A percentile compares a stretch with the other conserved stretches of the same genome.
Evolutionary conservation across 1,284 basidiomycete genomes (phyloP).

Genomic region (Sanghuangporus baumii): DNA sequence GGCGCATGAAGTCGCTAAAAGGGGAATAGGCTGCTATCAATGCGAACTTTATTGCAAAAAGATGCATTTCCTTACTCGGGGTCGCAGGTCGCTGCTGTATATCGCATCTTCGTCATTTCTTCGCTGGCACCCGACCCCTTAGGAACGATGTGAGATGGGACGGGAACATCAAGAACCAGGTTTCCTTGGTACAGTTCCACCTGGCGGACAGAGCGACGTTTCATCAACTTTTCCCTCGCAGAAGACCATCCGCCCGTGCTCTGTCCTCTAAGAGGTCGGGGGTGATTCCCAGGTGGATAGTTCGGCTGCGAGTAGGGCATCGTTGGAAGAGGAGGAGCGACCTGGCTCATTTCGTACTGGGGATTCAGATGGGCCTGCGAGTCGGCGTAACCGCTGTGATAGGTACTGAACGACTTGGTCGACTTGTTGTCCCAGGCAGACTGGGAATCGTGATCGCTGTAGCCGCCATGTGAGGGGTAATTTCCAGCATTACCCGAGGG

Average conservation of each 20-base stretch:
- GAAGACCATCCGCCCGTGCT: conserved; percentile 57
- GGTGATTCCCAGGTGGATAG: conserved; percentile 51
- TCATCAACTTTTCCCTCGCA: conserved; percentile 72
- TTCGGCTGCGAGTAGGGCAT: conserved; percentile 44
- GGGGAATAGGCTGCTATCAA: conserved; percentile 16
- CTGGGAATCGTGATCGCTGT: conserved; percentile 23
- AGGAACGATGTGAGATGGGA: conserved; percentile 74
- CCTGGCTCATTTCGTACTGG: conserved; percentile 52
- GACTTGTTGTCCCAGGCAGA: conserved; percentile 58
- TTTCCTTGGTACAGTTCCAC: conserved; percentile 82
- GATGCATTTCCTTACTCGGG: conserved; percentile 47
- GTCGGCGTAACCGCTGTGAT: conserved; percentile 56
- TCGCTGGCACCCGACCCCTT: conserved; percentile 55
- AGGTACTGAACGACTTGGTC: conserved; percentile 42
- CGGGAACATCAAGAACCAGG: conserved; percentile 75
- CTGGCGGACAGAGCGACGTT: conserved; percentile 71
- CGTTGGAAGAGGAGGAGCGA: conserved; percentile 49
- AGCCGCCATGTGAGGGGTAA: conserved; percentile 20
- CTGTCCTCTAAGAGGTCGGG: conserved; percentile 40
- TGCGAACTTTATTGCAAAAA: neutral
- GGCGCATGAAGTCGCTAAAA: conserved; percentile 56
- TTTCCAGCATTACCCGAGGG: conserved; percentile 18
- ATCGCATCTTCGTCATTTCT: conserved; percentile 82
- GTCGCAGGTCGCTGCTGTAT: conserved; percentile 92
- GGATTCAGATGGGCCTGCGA: conserved; percentile 69